phyloP scores from a whole-genome alignment of 805 yeast genomes.

The Wickerhamomyces silvicola region DNA sequence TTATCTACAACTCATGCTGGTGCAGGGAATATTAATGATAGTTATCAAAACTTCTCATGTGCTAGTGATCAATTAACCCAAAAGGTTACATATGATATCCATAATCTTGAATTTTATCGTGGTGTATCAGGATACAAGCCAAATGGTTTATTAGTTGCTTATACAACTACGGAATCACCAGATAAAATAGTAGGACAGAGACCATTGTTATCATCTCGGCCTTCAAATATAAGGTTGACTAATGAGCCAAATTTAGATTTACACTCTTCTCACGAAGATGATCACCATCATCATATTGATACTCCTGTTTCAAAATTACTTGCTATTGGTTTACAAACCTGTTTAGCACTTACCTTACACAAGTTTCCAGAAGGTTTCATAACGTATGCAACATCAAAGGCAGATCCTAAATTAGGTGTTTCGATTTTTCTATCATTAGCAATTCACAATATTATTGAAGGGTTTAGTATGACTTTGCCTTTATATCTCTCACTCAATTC shows the following conservation, averaged over 20 bases:
- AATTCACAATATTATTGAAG: constrained; percentile 89
- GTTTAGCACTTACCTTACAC: constrained; percentile 80
- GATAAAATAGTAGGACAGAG: neutral
- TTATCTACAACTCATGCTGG: constrained; percentile 8
- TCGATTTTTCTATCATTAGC: constrained; percentile 79
- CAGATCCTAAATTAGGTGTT: constrained; percentile 65
- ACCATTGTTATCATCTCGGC: constrained; percentile 1
- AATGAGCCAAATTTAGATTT: constrained; percentile 20
- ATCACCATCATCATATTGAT: constrained; percentile 75
- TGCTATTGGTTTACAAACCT: constrained; percentile 86
- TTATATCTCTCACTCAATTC: constrained; percentile 69
- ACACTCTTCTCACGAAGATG: constrained; percentile 28
- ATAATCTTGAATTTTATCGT: constrained; percentile 20
- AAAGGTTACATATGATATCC: constrained; percentile 20
- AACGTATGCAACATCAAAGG: constrained; percentile 68
- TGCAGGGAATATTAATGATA: constrained; percentile 15
- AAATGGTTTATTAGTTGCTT: constrained; percentile 17
- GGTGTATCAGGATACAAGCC: constrained; percentile 6
- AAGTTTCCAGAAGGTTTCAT: constrained; percentile 95
- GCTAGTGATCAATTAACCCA: constrained; percentile 11
- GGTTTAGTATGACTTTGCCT: constrained; percentile 90
- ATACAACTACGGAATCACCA: constrained; percentile 7
- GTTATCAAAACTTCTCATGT: constrained; percentile 18
- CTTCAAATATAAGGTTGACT: constrained; percentile 12
- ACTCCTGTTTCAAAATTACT: constrained; percentile 74